Conservation (phyloP, 371 early-diverging fungal species). For the Coemansia sp. region DNA sequence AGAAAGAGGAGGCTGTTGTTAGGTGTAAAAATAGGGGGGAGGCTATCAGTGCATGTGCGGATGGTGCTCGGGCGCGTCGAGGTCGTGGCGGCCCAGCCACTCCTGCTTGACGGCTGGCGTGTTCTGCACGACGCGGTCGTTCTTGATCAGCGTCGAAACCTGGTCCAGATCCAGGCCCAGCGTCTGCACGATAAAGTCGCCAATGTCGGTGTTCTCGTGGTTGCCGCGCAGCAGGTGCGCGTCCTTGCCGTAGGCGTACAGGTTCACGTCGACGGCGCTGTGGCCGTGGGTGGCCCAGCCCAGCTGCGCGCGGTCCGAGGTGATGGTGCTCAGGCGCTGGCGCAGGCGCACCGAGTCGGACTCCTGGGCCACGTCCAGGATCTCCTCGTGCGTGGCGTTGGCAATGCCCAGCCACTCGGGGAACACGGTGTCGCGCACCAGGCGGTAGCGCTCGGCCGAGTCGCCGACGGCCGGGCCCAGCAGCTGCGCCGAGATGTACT, state of each 20-base stretch:
- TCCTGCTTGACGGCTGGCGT: constrained; percentile 23
- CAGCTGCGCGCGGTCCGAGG: constrained; percentile 62
- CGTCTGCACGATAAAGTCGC: constrained; percentile 60
- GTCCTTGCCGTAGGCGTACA: constrained; percentile 66
- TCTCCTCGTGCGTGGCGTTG: constrained; percentile 60
- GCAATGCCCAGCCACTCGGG: constrained; percentile 57
- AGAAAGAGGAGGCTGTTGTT: background rate
- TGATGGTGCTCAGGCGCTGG: constrained; percentile 54
- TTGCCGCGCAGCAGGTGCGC: constrained; percentile 63
- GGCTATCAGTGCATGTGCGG: constrained; percentile 12
- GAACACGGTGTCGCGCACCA: constrained; percentile 53
- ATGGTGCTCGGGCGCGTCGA: constrained; percentile 41
- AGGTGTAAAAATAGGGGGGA: background rate
- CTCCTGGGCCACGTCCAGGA: constrained; percentile 51
- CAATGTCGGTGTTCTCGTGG: constrained; percentile 80
- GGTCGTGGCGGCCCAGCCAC: constrained; percentile 45
- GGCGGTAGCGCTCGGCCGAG: constrained; percentile 12
- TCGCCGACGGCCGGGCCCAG: constrained; percentile 5
- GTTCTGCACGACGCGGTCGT: constrained; percentile 33
- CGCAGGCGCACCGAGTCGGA: constrained; percentile 35
- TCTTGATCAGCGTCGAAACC: constrained; percentile 57
- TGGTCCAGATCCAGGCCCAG: constrained; percentile 59
- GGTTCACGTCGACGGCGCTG: constrained; percentile 60
- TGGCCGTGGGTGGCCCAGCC: constrained; percentile 67
- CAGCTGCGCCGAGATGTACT: constrained; percentile 38